phyloP scores from a whole-genome alignment of 2,329 filamentous ascomycete species.

The Huntiella moniliformis region DNA sequence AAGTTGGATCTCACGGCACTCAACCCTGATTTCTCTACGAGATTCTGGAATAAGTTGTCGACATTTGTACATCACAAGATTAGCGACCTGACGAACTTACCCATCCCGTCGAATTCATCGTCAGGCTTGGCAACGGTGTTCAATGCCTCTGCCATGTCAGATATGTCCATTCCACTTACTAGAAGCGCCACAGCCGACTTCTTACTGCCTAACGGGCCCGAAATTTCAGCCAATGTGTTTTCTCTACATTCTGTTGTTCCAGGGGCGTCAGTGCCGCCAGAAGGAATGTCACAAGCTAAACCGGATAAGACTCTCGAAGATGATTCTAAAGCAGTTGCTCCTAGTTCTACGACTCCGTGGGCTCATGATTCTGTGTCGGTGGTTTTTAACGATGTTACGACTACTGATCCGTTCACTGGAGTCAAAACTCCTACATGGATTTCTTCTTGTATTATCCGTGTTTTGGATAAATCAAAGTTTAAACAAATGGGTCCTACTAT shows the following conservation, averaged over 20 bases:
- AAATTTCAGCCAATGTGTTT: conserved; percentile 22
- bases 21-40: conserved; percentile 26
- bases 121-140: too few species aligned
- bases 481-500: conserved; percentile 33
- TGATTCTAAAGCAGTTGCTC: too few species aligned
- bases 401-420: conserved; percentile 7
- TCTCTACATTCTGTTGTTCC: conserved; percentile 29
- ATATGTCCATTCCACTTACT: conserved; percentile 19
- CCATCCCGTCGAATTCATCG: conserved; percentile 4
- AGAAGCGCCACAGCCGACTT: conserved; percentile 25
- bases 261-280: conserved; percentile 5
- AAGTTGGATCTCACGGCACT: conserved; percentile 25
- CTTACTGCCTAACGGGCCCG: conserved; percentile 19
- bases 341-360: conserved; percentile 24
- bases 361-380: conserved; percentile 40
- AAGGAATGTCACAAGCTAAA: neutral
- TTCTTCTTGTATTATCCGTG: conserved; percentile 35
- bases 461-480: conserved; percentile 35
- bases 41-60: conserved; percentile 34
- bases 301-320: neutral
- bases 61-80: conserved; percentile 20
- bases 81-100: conserved; percentile 22
- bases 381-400: conserved; percentile 31
- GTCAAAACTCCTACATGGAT: conserved; percentile 20
- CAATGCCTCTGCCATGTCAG: too few species aligned